Evolutionary conservation across 768 basidiomycete genomes (phyloP), one percentile per base, ranked within the genome.

Genomic region (Chalciporus pseudorubinellus): DNA sequence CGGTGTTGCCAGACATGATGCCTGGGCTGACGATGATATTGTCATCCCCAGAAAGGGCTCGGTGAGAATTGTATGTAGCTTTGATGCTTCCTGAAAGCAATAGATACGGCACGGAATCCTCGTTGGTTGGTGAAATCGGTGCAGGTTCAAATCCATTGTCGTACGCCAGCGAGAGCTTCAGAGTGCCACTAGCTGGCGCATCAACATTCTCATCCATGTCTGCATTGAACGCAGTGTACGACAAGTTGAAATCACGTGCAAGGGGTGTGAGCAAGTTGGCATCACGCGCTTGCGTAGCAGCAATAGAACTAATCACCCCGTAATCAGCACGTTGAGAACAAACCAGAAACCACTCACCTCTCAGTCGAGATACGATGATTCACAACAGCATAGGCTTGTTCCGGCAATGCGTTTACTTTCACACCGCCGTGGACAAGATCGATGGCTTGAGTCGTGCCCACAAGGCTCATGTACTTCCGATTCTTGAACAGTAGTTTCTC

Each of bases 331-430:
- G 31, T 24, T 28, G 11, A 33, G 6, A 22, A 11, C 6, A 14
- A 3, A 21, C 16, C 12, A 39, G 13, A 8, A 26, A 34, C 20
- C 6, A 46, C 74, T 29, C 24, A 77, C 83, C 82, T 85, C 44
- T 77, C 73, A 7, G 79, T 78, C 5, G 83, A 76, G 46, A 90
- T 81, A 6, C 88, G 83, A 59, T 87, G 86, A 61, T 91, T 88
- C 24, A 90, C 76, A 20, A 89, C 66, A 1, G 83, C 86, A 64
- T 73, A 82, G 1, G 81, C 85, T 49, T 71, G 74, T 67, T 92
- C 90, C 1, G 91, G 91, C 20, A 94, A 77, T 22, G 89, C 89
- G 59, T 92, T 92, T 22, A 77, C 75, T 67, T 91, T 90, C 24
- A 84, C 79, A 11, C 83, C 85, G 19, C 82, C 83, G n/a, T 74